These are phyloP conservation scores for Mycosphaerella sp. DNA, from an alignment of 2,329 filamentous ascomycete species.

Conservation along the genomic window DNA sequence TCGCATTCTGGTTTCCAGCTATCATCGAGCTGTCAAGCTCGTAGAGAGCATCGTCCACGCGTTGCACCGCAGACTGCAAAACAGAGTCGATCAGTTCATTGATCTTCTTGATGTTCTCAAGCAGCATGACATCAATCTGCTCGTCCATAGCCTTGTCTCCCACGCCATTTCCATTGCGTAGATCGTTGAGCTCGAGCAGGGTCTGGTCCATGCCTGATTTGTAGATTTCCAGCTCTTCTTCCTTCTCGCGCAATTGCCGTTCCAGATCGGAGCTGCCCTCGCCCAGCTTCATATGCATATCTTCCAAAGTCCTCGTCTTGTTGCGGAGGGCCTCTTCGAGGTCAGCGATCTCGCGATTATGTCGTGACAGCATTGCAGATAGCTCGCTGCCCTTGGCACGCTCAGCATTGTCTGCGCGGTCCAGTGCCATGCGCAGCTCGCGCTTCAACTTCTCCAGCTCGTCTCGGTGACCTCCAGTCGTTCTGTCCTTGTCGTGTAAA, in stretches of 20 bases:
- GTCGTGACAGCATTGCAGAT: slow-evolving; percentile 88
- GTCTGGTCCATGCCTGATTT: slow-evolving; percentile 98
- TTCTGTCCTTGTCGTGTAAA: slow-evolving; percentile 83
- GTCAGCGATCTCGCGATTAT: slow-evolving; percentile 95
- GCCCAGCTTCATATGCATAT: slow-evolving; percentile 68
- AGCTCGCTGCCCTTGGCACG: slow-evolving; percentile 91
- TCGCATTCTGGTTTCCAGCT: slow-evolving; percentile 96
- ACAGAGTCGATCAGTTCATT: slow-evolving; percentile 98
- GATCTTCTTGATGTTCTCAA: slow-evolving; percentile 84
- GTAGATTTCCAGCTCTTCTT: slow-evolving; percentile 96
- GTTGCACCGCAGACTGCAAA: slow-evolving; percentile 82
- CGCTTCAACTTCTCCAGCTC: slow-evolving; percentile 92
- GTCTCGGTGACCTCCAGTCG: slow-evolving; percentile 80
- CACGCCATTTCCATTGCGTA: slow-evolving; percentile 57
- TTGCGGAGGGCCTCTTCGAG: slow-evolving; percentile 83
- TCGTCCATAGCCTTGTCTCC: slow-evolving; percentile 78
- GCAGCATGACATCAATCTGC: slow-evolving; percentile 82
- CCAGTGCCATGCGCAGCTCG: slow-evolving; percentile 84
- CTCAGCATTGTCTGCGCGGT: slow-evolving; percentile 87
- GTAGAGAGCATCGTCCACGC: slow-evolving; percentile 94
- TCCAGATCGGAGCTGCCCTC: slow-evolving; percentile 84
- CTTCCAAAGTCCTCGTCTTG: slow-evolving; percentile 82
- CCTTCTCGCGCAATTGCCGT: slow-evolving; percentile 80
- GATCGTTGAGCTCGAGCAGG: slow-evolving; percentile 82
- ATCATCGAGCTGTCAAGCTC: slow-evolving; percentile 98